Evolutionary conservation across 2,329 filamentous ascomycete genomes (phyloP).

Genomic region (Pseudogymnoascus sp.): DNA sequence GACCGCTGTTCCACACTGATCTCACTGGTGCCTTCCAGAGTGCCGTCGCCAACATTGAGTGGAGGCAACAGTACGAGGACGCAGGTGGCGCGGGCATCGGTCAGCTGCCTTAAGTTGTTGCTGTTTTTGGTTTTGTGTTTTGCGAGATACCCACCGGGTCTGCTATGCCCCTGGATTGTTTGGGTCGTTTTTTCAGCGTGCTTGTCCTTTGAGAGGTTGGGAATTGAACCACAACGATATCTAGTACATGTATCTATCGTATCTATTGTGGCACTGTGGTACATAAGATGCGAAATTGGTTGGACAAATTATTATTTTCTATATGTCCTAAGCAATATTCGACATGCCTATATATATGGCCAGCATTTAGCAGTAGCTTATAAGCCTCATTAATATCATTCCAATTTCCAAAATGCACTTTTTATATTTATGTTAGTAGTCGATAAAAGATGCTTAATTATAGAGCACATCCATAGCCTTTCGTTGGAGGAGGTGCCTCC

Average conservation of each 20-base stretch:
- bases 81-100: constrained; percentile 24
- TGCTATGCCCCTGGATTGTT: constrained; percentile 3
- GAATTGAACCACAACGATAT: background rate
- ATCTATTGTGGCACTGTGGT: background rate
- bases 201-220: constrained; percentile 2
- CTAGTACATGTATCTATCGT: constrained; percentile 4
- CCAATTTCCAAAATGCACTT: background rate
- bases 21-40: constrained; percentile 82
- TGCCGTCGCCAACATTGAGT: constrained; percentile 73
- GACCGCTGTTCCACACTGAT: constrained; percentile 91
- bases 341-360: constrained; percentile 7
- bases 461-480: background rate
- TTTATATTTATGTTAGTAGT: background rate
- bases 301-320: background rate
- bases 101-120: constrained; percentile 17
- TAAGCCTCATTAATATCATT: background rate
- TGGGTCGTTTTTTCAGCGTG: constrained; percentile 9
- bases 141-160: background rate
- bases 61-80: constrained; percentile 36
- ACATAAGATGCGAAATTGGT: background rate
- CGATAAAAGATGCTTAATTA: background rate
- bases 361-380: constrained; percentile 3
- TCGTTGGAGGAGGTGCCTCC: background rate
- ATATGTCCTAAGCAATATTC: background rate
- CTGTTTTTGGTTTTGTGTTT: constrained; percentile 4